Evolutionary conservation across 441 rosid genomes (phyloP).

Genomic region (Populus hybrid): DNA sequence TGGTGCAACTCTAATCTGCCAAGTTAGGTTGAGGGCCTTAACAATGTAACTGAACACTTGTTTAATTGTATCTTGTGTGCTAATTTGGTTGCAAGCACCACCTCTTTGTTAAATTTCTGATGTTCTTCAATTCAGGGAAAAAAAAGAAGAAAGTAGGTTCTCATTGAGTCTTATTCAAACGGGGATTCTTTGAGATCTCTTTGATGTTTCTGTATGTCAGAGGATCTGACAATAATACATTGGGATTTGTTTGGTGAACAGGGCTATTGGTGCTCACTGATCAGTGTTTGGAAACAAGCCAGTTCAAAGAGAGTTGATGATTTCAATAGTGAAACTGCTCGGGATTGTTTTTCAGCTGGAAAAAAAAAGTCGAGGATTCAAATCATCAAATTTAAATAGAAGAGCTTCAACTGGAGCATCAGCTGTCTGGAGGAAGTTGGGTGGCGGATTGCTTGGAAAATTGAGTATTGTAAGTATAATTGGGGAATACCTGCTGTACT

Average conservation of each 20-base stretch:
- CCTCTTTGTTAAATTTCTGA: not conserved
- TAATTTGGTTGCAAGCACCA: not conserved
- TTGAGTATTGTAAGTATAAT: not conserved
- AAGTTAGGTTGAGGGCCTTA: not conserved
- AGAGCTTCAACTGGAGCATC: not conserved
- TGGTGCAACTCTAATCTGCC: not conserved
- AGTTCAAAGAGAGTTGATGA: not conserved
- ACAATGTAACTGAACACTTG: not conserved
- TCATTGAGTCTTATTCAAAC: not conserved
- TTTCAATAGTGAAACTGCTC: not conserved
- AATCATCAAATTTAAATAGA: not conserved
- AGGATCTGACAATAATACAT: not conserved
- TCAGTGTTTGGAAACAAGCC: not conserved
- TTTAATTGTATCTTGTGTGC: not conserved
- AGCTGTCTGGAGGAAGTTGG: not conserved
- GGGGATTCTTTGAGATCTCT: not conserved
- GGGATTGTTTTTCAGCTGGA: not conserved
- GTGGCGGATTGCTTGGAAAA: not conserved
- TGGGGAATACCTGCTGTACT: not conserved
- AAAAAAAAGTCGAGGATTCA: not conserved
- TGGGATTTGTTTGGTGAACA: not conserved
- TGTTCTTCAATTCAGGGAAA: too few species aligned
- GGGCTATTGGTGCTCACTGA: not conserved
- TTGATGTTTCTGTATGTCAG: not conserved
- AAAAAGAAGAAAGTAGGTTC: not conserved